Conservation (phyloP, 768 basidiomycete species). For the Suillus plorans region DNA sequence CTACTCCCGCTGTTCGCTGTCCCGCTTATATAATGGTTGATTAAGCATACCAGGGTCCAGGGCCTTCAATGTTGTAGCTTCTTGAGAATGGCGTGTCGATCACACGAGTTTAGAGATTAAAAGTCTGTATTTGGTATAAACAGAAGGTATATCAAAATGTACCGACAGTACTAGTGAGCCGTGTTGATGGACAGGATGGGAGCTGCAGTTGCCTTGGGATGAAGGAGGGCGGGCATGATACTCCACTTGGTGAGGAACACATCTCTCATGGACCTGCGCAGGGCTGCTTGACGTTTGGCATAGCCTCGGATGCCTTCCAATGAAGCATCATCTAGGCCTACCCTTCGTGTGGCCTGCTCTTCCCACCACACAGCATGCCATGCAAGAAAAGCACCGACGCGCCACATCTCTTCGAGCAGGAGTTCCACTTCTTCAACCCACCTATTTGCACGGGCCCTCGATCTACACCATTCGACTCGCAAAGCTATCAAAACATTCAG, state of each 20-base stretch:
- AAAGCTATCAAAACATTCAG: neutral
- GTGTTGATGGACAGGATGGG: neutral
- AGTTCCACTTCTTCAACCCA: neutral
- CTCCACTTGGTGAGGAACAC: neutral
- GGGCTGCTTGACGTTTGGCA: neutral
- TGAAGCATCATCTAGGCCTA: neutral
- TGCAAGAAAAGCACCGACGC: neutral
- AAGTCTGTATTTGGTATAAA: neutral
- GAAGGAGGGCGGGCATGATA: neutral
- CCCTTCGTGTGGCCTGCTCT: neutral
- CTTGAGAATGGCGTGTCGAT: neutral
- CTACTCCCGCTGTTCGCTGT: too few relatives aligned
- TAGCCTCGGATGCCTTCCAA: neutral
- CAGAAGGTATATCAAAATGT: neutral
- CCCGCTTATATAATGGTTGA: too few relatives aligned
- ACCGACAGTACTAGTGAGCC: neutral
- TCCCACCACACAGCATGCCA: slow-evolving; percentile 1
- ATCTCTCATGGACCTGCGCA: neutral
- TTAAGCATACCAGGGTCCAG: neutral
- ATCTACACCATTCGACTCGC: neutral
- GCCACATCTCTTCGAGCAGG: neutral
- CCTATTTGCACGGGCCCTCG: neutral
- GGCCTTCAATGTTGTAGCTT: neutral
- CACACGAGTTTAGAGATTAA: neutral
- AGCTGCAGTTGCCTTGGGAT: neutral